phyloP scores from a whole-genome alignment of 495 filamentous ascomycete species.

The Penicillium canescens region DNA sequence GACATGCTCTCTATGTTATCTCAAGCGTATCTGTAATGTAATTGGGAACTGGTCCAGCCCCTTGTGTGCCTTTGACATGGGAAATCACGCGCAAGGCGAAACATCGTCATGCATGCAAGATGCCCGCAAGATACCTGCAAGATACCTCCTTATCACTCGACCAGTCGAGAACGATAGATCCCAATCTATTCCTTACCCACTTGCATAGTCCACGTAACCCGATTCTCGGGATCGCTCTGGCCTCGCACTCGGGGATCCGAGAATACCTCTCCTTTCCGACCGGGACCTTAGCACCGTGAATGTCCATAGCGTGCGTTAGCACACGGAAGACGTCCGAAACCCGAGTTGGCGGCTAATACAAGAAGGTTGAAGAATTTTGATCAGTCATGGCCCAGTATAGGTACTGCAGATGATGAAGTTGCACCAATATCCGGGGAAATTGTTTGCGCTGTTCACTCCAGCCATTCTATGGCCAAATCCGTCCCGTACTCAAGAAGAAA shows the following conservation, averaged over 20 bases:
- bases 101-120: conserved; percentile 11
- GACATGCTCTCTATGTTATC: no score
- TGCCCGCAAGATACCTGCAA: conserved; percentile 3
- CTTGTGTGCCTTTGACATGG: conserved; percentile 6
- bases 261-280: conserved; percentile 1
- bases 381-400: conserved; percentile 4
- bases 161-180: background rate
- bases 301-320: background rate
- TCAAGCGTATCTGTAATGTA: background rate
- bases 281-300: background rate
- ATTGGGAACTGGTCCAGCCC: conserved; percentile 1
- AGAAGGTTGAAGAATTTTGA: background rate
- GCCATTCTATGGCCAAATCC: background rate
- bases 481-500: background rate
- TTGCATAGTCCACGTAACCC: background rate
- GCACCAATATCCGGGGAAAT: conserved; percentile 1
- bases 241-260: no score
- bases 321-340: background rate
- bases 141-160: conserved; percentile 11
- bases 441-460: background rate
- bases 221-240: background rate
- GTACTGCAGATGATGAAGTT: background rate
- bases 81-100: conserved; percentile 17
- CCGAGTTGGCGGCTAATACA: background rate
- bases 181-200: background rate